Evolutionary conservation across 441 rosid species (phyloP).

Genomic region (Sinapis alba): DNA sequence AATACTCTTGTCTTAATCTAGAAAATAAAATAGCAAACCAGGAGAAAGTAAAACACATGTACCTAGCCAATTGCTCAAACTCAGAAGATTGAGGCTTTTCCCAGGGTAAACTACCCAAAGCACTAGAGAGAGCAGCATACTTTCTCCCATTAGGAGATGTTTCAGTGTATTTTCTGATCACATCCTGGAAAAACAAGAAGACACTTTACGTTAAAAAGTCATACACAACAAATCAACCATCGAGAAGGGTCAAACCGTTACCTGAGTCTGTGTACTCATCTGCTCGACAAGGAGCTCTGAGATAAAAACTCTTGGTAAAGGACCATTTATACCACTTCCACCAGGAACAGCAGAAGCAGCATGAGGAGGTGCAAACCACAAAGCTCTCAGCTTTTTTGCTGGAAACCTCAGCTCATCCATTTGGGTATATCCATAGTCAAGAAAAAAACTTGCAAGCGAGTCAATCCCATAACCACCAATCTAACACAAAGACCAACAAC

Average conservation of each 20-base stretch:
- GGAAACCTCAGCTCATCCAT: constrained; percentile 86
- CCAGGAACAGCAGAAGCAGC: constrained; percentile 35
- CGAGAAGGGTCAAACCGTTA: constrained; percentile 7
- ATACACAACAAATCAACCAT: background rate
- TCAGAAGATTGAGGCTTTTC: constrained; percentile 70
- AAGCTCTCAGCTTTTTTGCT: constrained; percentile 84
- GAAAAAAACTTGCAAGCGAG: constrained; percentile 75
- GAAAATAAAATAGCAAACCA: background rate
- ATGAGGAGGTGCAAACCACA: constrained; percentile 93
- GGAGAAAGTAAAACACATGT: background rate
- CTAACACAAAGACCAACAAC: constrained; percentile 36
- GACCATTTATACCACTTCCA: constrained; percentile 69
- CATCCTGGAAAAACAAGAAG: constrained; percentile 59
- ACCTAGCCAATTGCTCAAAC: constrained; percentile 85
- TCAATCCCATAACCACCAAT: constrained; percentile 79
- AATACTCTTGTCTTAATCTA: background rate
- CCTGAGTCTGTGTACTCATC: constrained; percentile 80
- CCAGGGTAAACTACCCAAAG: constrained; percentile 85
- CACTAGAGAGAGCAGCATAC: constrained; percentile 80
- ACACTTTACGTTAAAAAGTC: constrained; percentile 21
- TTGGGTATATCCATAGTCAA: constrained; percentile 79
- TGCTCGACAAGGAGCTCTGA: constrained; percentile 91
- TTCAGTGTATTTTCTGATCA: constrained; percentile 62
- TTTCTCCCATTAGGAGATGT: constrained; percentile 53
- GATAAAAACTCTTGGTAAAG: constrained; percentile 85